Conservation (phyloP, 164 flowering plant genomes). For the Pachysandra terminalis region DNA sequence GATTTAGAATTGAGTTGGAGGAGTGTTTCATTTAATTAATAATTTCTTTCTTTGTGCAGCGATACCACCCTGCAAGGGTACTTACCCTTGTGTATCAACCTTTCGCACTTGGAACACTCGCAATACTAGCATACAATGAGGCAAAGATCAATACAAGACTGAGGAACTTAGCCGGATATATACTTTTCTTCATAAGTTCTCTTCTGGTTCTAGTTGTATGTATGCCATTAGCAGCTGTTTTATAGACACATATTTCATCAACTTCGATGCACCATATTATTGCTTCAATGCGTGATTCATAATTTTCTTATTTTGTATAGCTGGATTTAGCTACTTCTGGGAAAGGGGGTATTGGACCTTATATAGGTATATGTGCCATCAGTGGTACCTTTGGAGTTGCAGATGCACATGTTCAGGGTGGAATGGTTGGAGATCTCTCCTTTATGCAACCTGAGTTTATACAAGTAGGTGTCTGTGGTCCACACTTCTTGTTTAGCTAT, state of each 20-base stretch:
- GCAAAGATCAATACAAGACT: conserved; percentile 55
- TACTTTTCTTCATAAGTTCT: conserved; percentile 9
- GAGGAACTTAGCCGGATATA: conserved; percentile 34
- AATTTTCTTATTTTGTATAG: background rate
- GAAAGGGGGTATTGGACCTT: conserved; percentile 13
- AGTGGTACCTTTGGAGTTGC: conserved; percentile 18
- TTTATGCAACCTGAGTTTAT: conserved; percentile 20
- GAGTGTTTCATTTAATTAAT: background rate
- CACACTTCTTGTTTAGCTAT: background rate
- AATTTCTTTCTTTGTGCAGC: conserved; percentile 27
- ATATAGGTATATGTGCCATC: conserved; percentile 13
- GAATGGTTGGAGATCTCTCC: conserved; percentile 26
- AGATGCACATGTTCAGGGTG: conserved; percentile 22
- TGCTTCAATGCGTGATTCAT: background rate
- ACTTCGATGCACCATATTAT: background rate
- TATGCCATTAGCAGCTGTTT: background rate
- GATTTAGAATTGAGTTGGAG: background rate
- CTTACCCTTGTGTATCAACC: conserved; percentile 81
- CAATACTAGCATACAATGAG: conserved; percentile 53
- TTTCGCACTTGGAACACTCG: conserved; percentile 57
- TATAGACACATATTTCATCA: background rate
- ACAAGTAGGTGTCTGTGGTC: conserved; percentile 7
- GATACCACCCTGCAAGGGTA: conserved; percentile 76
- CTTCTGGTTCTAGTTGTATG: conserved; percentile 15
- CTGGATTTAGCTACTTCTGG: conserved; percentile 21